These are phyloP conservation scores for Seiridium unicorne DNA, from an alignment of 2,329 filamentous ascomycete species.

Conservation along the genomic window DNA sequence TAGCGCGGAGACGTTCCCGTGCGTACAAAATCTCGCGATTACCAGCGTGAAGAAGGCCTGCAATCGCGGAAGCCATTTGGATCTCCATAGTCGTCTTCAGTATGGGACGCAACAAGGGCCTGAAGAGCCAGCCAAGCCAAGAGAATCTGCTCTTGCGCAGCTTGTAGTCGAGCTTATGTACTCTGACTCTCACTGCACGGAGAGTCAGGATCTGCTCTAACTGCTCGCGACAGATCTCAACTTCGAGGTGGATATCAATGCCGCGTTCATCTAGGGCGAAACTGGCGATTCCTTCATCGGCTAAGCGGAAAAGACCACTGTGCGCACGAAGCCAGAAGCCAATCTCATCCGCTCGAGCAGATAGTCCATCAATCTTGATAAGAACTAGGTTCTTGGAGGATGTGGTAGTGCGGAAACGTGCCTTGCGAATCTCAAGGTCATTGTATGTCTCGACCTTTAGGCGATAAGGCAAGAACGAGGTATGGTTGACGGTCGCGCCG, in stretches of 20 bases:
- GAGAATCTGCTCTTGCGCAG: slow-evolving; percentile 73
- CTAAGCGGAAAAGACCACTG: slow-evolving; percentile 69
- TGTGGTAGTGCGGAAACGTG: slow-evolving; percentile 66
- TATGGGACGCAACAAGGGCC: slow-evolving; percentile 79
- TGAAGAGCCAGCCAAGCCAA: slow-evolving; percentile 78
- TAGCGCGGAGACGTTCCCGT: slow-evolving; percentile 80
- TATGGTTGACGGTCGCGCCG: slow-evolving; percentile 77
- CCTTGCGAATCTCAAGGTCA: slow-evolving; percentile 81
- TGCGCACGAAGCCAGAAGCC: slow-evolving; percentile 88
- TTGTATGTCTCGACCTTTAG: slow-evolving; percentile 82
- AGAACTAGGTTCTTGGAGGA: slow-evolving; percentile 69
- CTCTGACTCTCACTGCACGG: slow-evolving; percentile 71
- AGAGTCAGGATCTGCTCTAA: slow-evolving; percentile 81
- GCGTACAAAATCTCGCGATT: slow-evolving; percentile 89
- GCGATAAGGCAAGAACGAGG: slow-evolving; percentile 85
- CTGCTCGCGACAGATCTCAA: slow-evolving; percentile 76
- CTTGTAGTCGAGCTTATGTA: slow-evolving; percentile 83
- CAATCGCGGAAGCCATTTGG: slow-evolving; percentile 71
- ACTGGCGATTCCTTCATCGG: slow-evolving; percentile 81
- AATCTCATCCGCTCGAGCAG: slow-evolving; percentile 79
- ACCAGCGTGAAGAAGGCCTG: slow-evolving; percentile 65
- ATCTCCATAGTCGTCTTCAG: slow-evolving; percentile 72
- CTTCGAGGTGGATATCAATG: slow-evolving; percentile 80
- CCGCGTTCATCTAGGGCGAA: slow-evolving; percentile 85
- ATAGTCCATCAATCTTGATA: slow-evolving; percentile 78